Percentiles rank a stretch among this genome's conserved stretches.
Evolutionary conservation across 306 rosid species (phyloP).

Genomic region (Medicago ruthenica): DNA sequence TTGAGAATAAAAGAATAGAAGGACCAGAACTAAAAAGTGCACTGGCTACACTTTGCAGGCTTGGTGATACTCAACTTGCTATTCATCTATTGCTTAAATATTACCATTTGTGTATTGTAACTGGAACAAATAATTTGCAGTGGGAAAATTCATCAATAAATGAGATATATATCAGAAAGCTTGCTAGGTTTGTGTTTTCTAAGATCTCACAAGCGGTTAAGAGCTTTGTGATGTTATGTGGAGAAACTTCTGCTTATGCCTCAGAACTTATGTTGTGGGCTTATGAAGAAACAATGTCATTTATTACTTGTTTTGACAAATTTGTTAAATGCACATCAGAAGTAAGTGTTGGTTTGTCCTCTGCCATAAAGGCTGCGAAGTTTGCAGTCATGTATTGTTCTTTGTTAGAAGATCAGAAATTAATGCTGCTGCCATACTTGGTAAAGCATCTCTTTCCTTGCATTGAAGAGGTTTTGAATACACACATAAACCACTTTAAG

Average conservation of each 20-base stretch:
- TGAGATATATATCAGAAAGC: conserved; percentile 55
- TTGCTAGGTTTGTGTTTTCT: conserved; percentile 70
- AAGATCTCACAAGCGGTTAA: conserved; percentile 72
- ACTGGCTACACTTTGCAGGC: conserved; percentile 57
- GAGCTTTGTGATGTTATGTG: conserved; percentile 63
- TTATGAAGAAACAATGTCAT: conserved; percentile 57
- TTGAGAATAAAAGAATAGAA: conserved; percentile 54
- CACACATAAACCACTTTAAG: conserved; percentile 65
- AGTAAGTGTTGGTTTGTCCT: conserved; percentile 55
- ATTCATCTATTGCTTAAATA: conserved; percentile 57
- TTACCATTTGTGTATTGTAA: conserved; percentile 57
- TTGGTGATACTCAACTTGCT: conserved; percentile 66
- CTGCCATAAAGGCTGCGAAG: conserved; percentile 52
- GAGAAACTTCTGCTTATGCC: conserved; percentile 57
- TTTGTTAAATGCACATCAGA: conserved; percentile 53
- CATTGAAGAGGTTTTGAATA: conserved; percentile 59
- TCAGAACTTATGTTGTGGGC: conserved; percentile 64
- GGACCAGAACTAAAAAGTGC: conserved; percentile 61
- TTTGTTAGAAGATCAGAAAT: conserved; percentile 56
- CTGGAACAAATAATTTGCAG: conserved; percentile 47
- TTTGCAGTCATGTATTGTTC: conserved; percentile 62
- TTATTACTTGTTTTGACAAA: conserved; percentile 51
- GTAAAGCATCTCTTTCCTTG: conserved; percentile 57
- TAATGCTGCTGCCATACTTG: conserved; percentile 59
- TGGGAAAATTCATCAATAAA: conserved; percentile 46